Conservation (phyloP, 345 rosid genomes). For the Gossypium herbaceum region DNA sequence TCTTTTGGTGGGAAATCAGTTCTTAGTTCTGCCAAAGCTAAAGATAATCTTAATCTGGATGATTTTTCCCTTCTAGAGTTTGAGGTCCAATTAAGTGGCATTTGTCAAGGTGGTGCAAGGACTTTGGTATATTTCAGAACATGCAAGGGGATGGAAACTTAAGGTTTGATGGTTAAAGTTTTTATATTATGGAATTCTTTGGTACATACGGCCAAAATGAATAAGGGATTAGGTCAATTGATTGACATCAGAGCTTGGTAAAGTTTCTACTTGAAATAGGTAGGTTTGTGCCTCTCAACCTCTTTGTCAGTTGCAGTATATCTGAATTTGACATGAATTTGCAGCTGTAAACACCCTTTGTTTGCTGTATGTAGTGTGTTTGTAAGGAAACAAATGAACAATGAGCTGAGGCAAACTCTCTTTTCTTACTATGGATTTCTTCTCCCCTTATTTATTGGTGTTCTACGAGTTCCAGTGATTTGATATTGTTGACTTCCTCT, state of each 20-base stretch:
- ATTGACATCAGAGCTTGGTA: background rate
- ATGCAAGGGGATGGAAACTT: background rate
- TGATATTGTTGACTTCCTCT: background rate
- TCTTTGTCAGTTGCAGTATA: background rate
- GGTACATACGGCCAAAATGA: background rate
- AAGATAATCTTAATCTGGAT: background rate
- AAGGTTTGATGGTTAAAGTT: constrained; percentile 2
- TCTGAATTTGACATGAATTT: constrained; percentile 1
- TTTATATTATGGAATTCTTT: background rate
- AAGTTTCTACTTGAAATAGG: background rate
- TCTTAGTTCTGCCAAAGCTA: background rate
- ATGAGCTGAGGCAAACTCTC: background rate
- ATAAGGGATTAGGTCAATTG: background rate
- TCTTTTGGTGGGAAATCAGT: constrained; percentile 2
- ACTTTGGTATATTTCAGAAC: background rate
- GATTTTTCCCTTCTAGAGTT: background rate
- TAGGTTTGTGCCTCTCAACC: too few relatives aligned
- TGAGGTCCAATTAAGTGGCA: constrained; percentile 2
- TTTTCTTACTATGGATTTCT: background rate
- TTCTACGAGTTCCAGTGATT: background rate
- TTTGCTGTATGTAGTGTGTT: background rate
- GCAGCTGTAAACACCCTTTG: background rate
- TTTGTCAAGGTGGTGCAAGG: background rate
- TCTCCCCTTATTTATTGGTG: background rate
- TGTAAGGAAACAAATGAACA: background rate